Conservation (phyloP, 164 flowering plant genomes). For the Berberis thunbergii region DNA sequence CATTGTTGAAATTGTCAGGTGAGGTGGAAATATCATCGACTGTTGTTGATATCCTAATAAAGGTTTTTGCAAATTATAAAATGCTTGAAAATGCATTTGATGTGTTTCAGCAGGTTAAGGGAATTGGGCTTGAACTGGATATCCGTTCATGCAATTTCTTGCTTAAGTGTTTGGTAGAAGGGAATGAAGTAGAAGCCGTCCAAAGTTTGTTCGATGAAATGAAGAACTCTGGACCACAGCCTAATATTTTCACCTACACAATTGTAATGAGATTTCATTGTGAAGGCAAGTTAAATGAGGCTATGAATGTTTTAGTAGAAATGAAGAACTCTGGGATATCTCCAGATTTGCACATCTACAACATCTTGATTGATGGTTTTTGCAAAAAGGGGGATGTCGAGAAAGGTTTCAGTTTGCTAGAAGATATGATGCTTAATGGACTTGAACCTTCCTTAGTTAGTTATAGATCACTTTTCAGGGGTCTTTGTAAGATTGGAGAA, state of each 20-base stretch:
- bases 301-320: conserved; percentile 36
- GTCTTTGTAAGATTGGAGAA: conserved; percentile 28
- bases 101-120: conserved; percentile 30
- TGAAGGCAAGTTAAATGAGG: conserved; percentile 31
- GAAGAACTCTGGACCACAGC: conserved; percentile 44
- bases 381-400: conserved; percentile 38
- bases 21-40: conserved; percentile 7
- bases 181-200: conserved; percentile 19
- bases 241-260: conserved; percentile 44
- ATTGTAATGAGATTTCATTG: conserved; percentile 51
- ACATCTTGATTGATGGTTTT: conserved; percentile 49
- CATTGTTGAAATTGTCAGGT: conserved; percentile 19
- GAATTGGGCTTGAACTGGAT: conserved; percentile 19
- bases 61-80: conserved; percentile 35
- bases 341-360: conserved; percentile 54
- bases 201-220: conserved; percentile 35
- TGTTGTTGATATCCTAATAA: conserved; percentile 33
- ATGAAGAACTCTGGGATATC: conserved; percentile 36
- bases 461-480: conserved; percentile 35
- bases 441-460: conserved; percentile 40
- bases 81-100: conserved; percentile 45
- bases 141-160: conserved; percentile 43
- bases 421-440: conserved; percentile 33
- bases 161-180: conserved; percentile 42
- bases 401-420: conserved; percentile 24